Base-by-base conservation (phyloP, 768 basidiomycete genomes). In the Dioszegia crocea region DNA sequence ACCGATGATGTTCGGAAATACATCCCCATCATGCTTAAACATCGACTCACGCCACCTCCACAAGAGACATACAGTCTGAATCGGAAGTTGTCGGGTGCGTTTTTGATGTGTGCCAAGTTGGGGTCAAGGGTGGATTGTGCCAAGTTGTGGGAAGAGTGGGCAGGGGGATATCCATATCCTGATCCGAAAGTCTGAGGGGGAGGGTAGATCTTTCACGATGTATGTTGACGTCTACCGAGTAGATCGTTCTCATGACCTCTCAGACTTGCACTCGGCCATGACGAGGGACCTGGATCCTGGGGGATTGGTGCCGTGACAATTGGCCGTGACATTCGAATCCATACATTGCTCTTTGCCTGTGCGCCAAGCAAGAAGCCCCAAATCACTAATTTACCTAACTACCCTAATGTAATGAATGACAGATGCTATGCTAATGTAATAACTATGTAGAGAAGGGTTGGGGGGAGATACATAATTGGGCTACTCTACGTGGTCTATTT, bases 51-150 rank as follows among this genome's bases (percentile, higher is more conserved):
- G 0, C 94, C 94, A 0, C 94, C 94, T 2, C 94, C 94, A 0
- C 80, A 84, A 57, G 93, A 98, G 79, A 97, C 94, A 1, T 97
- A 97, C 76, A 91, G 89, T 75, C 78, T 97, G 54, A 98, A 99
- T 75, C 80, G 91, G 33, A 81, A 80, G 57, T 60, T 81, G 24
- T 78, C 76, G 41, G 80, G 80, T 4, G 77, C 78, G 4, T 81
- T 80, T 68, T 63, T 81, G 29, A 70, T 81, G 45, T 81, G 80
- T 57, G 77, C 79, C 11, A 82, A 88, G 52, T 78, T 98, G 23
- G 82, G 81, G 26, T 89, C 89, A 9, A 81, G 78, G 0, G 84
- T 97, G 14, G 83, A 91, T 71, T 87, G 89, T 53, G 82, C 80
- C 71, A 78, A 70, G 23, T 74, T 97, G 40, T 93, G 91, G 92